Percentiles rank a stretch among this genome's conserved stretches.
Evolutionary conservation across 352 stramenopile genomes (phyloP).

Genomic region (Globisporangium perplexum): DNA sequence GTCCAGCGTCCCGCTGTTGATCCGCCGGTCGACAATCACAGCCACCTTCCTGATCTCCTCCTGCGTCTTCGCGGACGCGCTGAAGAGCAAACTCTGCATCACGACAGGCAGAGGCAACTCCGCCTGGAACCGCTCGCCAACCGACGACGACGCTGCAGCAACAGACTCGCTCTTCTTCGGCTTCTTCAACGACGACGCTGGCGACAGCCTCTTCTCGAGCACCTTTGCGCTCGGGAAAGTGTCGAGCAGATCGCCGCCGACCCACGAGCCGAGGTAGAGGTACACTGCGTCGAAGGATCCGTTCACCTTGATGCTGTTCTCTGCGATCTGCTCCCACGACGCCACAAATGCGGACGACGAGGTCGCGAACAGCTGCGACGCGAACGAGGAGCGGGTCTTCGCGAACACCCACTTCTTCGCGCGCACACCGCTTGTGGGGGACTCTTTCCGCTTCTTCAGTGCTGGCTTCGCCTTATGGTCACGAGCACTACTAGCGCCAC

Average conservation of each 20-base stretch:
- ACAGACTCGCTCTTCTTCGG: conserved; percentile 14
- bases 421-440: not conserved
- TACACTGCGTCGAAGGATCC: conserved; percentile 31
- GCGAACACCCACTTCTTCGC: conserved; percentile 7
- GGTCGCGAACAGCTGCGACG: conserved; percentile 17
- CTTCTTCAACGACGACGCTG: conserved; percentile 6
- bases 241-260: conserved; percentile 34
- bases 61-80: not conserved
- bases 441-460: conserved; percentile 9
- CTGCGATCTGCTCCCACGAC: conserved; percentile 30
- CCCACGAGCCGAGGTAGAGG: conserved; percentile 44
- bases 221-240: conserved; percentile 1
- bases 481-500: not conserved
- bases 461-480: conserved; percentile 1
- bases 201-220: not conserved
- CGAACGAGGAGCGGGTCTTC: not conserved
- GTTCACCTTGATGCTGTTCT: conserved; percentile 21
- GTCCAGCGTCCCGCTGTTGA: conserved; percentile 8
- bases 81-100: conserved; percentile 15
- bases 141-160: not conserved
- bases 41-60: not conserved
- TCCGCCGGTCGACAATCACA: conserved; percentile 12
- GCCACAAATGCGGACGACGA: conserved; percentile 19
- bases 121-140: conserved; percentile 3
- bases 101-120: conserved; percentile 12